Conservation (phyloP, 345 rosid genomes). For the Murraya paniculata region DNA sequence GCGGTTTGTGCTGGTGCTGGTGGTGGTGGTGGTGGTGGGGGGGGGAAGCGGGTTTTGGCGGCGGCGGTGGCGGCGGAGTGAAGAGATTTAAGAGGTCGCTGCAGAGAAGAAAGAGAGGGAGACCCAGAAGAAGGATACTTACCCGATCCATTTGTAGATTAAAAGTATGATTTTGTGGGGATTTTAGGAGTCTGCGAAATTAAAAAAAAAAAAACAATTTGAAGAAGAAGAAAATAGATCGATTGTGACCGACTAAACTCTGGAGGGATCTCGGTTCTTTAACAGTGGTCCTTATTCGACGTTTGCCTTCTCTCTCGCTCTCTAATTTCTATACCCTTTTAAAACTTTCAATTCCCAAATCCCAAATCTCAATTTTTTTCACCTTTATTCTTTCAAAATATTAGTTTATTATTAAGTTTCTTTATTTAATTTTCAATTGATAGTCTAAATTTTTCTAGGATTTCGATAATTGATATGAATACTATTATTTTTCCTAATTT, state of each 20-base stretch:
- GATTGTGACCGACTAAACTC: not conserved
- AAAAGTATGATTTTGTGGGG: not conserved
- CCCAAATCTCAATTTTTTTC: too few species aligned
- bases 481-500: too few species aligned
- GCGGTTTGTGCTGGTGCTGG: conserved; percentile 29
- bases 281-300: too few species aligned
- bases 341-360: too few species aligned
- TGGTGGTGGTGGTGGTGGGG: conserved; percentile 39
- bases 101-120: conserved; percentile 63
- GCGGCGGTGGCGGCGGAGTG: conserved; percentile 64
- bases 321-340: too few species aligned
- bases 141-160: conserved; percentile 46
- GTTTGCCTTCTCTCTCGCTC: too few species aligned
- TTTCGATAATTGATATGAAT: too few species aligned
- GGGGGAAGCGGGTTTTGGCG: conserved; percentile 36
- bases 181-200: not conserved
- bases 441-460: too few species aligned
- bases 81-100: conserved; percentile 63
- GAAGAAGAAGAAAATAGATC: not conserved
- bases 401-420: too few species aligned
- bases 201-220: not conserved
- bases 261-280: not conserved
- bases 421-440: too few species aligned
- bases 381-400: too few species aligned
- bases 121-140: conserved; percentile 51